Percentiles rank a stretch among this genome's conserved stretches.
Conservation (phyloP, 148 eudicot genomes). For the Rhododendron griersonianum region DNA sequence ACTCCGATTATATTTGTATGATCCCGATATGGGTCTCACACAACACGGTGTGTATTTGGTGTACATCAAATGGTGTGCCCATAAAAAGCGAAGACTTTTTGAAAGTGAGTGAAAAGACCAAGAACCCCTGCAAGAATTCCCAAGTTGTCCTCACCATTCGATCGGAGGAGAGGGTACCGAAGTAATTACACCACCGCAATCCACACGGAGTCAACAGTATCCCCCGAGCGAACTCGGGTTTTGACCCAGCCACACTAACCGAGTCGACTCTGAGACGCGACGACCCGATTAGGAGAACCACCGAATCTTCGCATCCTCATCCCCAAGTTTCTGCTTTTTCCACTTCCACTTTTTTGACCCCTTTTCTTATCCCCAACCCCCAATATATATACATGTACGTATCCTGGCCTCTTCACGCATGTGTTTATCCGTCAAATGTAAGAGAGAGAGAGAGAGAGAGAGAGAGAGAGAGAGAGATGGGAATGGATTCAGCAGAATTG, state of each 20-base stretch:
- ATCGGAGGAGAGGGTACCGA: background rate
- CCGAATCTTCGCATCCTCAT: background rate
- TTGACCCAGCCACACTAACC: background rate
- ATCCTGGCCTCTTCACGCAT: background rate
- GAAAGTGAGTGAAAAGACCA: background rate
- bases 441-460: background rate
- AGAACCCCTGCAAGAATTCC: background rate
- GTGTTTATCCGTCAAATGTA: background rate
- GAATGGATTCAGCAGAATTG: conserved; percentile 20
- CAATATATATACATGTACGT: background rate
- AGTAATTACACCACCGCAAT: background rate
- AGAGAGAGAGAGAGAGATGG: conserved; percentile 22
- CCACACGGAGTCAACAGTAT: background rate
- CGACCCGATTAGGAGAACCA: conserved; percentile 32
- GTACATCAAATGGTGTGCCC: no score
- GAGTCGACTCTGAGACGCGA: conserved; percentile 39
- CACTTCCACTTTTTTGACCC: background rate
- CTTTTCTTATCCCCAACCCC: background rate
- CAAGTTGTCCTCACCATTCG: background rate
- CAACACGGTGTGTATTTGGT: no score
- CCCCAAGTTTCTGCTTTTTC: background rate
- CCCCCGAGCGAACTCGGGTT: background rate
- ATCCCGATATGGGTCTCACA: accelerated
- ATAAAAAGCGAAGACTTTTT: background rate
- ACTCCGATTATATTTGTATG: no score